These are phyloP conservation scores for Quercus cerris DNA, from an alignment of 306 rosid genomes.

Conservation along the genomic window DNA sequence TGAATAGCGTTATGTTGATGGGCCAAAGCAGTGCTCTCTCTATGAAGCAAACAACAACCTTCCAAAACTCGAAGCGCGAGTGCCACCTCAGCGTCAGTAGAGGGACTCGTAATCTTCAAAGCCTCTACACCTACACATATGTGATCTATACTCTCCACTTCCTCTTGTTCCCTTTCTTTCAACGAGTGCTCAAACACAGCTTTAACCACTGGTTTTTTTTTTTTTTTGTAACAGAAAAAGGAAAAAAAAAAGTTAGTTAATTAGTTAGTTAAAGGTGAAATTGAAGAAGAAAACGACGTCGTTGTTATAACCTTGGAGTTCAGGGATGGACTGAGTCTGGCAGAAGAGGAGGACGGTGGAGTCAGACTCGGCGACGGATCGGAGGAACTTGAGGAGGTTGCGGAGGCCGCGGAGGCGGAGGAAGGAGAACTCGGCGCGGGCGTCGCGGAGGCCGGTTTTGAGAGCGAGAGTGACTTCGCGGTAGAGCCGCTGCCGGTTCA, in stretches of 20 bases:
- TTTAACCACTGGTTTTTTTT: slow-evolving; percentile 58
- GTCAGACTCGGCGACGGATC: slow-evolving; percentile 69
- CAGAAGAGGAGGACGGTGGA: slow-evolving; percentile 60
- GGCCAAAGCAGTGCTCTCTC: slow-evolving; percentile 49
- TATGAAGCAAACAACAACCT: slow-evolving; percentile 75
- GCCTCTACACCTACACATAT: slow-evolving; percentile 81
- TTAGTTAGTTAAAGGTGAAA: background rate
- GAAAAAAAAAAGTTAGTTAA: background rate
- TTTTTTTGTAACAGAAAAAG: background rate
- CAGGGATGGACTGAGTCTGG: slow-evolving; percentile 64
- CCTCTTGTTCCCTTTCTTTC: slow-evolving; percentile 57
- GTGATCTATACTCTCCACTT: slow-evolving; percentile 53
- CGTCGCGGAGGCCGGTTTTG: slow-evolving; percentile 72
- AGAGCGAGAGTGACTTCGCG: slow-evolving; percentile 85
- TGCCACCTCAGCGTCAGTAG: slow-evolving; percentile 62
- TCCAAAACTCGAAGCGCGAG: slow-evolving; percentile 67
- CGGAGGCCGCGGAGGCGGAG: slow-evolving; percentile 86
- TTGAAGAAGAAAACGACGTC: background rate
- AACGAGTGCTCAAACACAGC: slow-evolving; percentile 76
- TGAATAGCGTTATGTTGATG: slow-evolving; percentile 61
- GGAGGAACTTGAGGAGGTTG: slow-evolving; percentile 77
- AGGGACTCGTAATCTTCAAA: slow-evolving; percentile 63
- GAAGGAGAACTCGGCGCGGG: slow-evolving; percentile 81
- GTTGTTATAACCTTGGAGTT: slow-evolving; percentile 61
- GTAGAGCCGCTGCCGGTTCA: slow-evolving; percentile 63